Percentiles rank a stretch among this genome's conserved stretches.
Evolutionary conservation across 1,284 basidiomycete genomes (phyloP).

Genomic region (Inonotus obliquus): DNA sequence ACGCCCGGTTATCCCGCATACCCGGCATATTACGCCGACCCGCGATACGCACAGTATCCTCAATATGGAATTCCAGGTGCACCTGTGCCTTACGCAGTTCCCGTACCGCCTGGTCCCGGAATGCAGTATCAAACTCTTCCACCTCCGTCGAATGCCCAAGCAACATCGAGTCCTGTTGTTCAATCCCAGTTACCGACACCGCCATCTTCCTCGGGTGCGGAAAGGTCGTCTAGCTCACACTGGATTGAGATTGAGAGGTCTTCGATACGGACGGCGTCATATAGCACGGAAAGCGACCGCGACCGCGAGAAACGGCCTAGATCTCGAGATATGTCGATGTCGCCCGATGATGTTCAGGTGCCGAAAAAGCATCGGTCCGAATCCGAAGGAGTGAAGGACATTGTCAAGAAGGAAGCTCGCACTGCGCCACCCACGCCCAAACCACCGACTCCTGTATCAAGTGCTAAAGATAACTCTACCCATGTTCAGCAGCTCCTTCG

Average conservation of each 20-base stretch:
- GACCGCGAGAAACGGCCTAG: slow-evolving; percentile 11
- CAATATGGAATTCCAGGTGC: slow-evolving; percentile 5
- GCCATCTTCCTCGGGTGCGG: neutral
- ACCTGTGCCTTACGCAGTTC: slow-evolving; percentile 3
- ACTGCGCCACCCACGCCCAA: neutral
- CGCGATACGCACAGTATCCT: slow-evolving; percentile 3
- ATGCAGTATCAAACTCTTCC: slow-evolving; percentile 5
- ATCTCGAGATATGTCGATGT: slow-evolving; percentile 8
- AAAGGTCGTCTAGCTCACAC: neutral
- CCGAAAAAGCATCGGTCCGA: slow-evolving; percentile 17
- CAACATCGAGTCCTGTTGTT: neutral
- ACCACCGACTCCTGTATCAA: neutral
- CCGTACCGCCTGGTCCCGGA: slow-evolving; percentile 1
- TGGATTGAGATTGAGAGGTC: neutral
- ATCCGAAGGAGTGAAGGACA: neutral
- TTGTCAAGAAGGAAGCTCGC: slow-evolving; percentile 6
- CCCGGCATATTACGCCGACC: slow-evolving; percentile 12
- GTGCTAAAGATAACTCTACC: neutral
- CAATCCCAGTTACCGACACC: slow-evolving; percentile 1
- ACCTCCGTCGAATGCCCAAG: neutral
- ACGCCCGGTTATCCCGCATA: neutral
- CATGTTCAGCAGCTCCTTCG: slow-evolving; percentile 7
- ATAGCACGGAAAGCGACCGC: slow-evolving; percentile 8
- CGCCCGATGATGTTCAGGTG: slow-evolving; percentile 8
- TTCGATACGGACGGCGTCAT: slow-evolving; percentile 9